phyloP scores from a whole-genome alignment of 2,329 filamentous ascomycete species.

The Aspergillus fumigatus region DNA sequence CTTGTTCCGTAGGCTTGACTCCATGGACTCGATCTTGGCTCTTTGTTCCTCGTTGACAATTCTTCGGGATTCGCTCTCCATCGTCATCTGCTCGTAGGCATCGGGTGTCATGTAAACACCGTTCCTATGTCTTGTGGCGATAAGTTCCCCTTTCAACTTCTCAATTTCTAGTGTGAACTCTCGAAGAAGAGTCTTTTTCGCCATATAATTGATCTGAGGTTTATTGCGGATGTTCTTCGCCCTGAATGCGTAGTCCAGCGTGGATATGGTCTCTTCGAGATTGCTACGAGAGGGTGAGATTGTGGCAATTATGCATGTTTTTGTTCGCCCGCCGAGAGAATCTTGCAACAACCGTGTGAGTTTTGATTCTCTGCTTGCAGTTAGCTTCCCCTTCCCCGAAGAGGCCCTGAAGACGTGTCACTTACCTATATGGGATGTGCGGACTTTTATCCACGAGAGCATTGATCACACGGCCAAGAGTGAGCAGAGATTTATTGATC shows the following conservation, averaged over 20 bases:
- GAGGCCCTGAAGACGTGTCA: neutral
- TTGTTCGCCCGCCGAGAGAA: slow-evolving; percentile 89
- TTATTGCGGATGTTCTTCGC: slow-evolving; percentile 99
- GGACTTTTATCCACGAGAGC: slow-evolving; percentile 83
- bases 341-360: slow-evolving; percentile 92
- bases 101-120: slow-evolving; percentile 91
- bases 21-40: slow-evolving; percentile 87
- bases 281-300: slow-evolving; percentile 93
- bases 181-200: slow-evolving; percentile 84
- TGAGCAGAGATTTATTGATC: slow-evolving; percentile 97
- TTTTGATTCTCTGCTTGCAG: slow-evolving; percentile 76
- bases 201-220: slow-evolving; percentile 89
- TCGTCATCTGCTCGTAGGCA: slow-evolving; percentile 83
- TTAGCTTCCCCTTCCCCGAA: slow-evolving; percentile 3
- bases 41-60: slow-evolving; percentile 90
- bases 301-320: slow-evolving; percentile 98
- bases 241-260: slow-evolving; percentile 93
- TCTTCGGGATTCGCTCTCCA: slow-evolving; percentile 83
- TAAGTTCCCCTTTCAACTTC: slow-evolving; percentile 87
- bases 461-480: slow-evolving; percentile 93
- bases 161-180: slow-evolving; percentile 94
- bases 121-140: slow-evolving; percentile 86
- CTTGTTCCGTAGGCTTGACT: slow-evolving; percentile 85
- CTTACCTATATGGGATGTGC: slow-evolving; percentile 71
- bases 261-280: slow-evolving; percentile 96